Conservation (phyloP, 2,329 filamentous ascomycete genomes). For the Fusarium albosuccineum region DNA sequence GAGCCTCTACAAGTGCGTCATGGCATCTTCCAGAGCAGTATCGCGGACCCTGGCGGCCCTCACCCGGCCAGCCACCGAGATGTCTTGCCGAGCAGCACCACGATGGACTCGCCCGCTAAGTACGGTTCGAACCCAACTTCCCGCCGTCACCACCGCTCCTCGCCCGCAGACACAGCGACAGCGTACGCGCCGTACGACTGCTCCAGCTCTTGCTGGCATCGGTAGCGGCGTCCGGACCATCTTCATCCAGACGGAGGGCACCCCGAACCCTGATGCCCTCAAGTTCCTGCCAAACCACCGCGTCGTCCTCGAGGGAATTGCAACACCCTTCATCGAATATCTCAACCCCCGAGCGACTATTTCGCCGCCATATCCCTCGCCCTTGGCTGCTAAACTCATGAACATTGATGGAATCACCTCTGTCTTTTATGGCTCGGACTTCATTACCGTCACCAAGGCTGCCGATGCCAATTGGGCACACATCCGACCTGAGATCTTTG, state of each 20-base stretch:
- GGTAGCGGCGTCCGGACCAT: constrained; percentile 74
- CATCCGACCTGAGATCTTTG: constrained; percentile 94
- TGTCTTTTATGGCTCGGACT: constrained; percentile 94
- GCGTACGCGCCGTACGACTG: constrained; percentile 22
- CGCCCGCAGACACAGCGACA: constrained; percentile 39
- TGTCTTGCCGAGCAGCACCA: constrained; percentile 38
- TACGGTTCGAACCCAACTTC: constrained; percentile 39
- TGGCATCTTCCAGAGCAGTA: constrained; percentile 44
- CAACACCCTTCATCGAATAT: constrained; percentile 90
- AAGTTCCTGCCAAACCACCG: constrained; percentile 95
- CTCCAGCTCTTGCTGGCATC: constrained; percentile 43
- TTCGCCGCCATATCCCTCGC: constrained; percentile 88
- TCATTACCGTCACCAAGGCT: constrained; percentile 96
- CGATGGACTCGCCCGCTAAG: constrained; percentile 48
- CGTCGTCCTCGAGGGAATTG: constrained; percentile 80
- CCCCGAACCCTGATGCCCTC: constrained; percentile 93
- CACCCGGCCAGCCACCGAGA: constrained; percentile 39
- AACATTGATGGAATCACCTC: constrained; percentile 95
- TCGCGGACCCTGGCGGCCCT: constrained; percentile 43
- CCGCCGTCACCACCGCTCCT: constrained; percentile 34
- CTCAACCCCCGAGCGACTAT: constrained; percentile 89
- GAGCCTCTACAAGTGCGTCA: constrained; percentile 21
- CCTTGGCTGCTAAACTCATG: constrained; percentile 89
- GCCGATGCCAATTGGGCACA: constrained; percentile 92
- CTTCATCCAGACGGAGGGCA: constrained; percentile 97